Conservation (phyloP, 306 rosid species). For the Gleditsia sinensis region DNA sequence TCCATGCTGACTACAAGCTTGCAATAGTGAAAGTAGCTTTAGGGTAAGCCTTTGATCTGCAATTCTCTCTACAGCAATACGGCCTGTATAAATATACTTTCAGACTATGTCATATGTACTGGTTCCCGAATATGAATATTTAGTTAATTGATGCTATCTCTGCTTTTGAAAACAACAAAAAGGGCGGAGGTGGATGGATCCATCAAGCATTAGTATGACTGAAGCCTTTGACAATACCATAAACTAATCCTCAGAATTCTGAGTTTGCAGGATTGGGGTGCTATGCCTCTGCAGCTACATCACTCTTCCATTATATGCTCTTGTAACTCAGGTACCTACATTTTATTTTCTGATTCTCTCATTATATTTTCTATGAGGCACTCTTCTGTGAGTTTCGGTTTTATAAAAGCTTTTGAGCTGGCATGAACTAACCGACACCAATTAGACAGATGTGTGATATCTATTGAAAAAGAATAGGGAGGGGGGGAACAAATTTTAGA, state of each 20-base stretch:
- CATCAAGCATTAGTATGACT: background rate
- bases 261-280: conserved; percentile 55
- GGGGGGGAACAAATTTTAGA: no score
- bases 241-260: conserved; percentile 26
- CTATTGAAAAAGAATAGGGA: no score
- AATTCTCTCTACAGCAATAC: background rate
- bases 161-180: background rate
- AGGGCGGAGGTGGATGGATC: background rate
- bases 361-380: no score
- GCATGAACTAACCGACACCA: no score
- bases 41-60: conserved; percentile 61
- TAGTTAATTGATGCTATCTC: conserved; percentile 19
- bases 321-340: conserved; percentile 82
- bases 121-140: background rate
- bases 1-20: conserved; percentile 65
- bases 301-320: conserved; percentile 92
- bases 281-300: conserved; percentile 86
- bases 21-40: conserved; percentile 65
- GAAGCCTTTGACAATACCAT: conserved; percentile 3
- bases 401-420: no score
- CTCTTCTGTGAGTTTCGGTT: no score
- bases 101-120: background rate
- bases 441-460: no score
- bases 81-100: background rate
- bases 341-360: background rate